Evolutionary conservation across 805 yeast genomes (phyloP).

Genomic region (Diddensiella transvaalensis): DNA sequence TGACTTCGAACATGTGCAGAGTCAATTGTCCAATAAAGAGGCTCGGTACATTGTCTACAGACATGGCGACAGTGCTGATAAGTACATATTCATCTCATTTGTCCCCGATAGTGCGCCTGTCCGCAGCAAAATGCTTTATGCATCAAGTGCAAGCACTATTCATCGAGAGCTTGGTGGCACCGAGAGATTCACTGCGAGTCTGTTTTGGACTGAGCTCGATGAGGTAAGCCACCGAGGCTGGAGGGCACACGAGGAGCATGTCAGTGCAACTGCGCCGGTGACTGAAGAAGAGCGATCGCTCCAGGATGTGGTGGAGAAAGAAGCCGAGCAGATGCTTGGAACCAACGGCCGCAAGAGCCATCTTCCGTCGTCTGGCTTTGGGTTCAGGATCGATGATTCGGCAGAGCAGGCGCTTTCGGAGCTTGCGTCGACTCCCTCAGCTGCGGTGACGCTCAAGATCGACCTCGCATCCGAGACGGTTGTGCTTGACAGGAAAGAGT

Average conservation of each 20-base stretch:
- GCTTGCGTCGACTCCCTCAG: slow-evolving; percentile 19
- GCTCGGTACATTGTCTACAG: slow-evolving; percentile 52
- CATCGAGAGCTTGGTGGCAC: slow-evolving; percentile 67
- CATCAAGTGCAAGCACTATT: slow-evolving; percentile 79
- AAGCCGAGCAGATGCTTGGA: slow-evolving; percentile 36
- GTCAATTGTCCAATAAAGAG: slow-evolving; percentile 34
- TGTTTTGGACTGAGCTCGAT: slow-evolving; percentile 53
- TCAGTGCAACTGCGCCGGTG: slow-evolving; percentile 43
- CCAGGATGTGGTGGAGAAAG: slow-evolving; percentile 40
- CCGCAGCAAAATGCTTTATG: slow-evolving; percentile 86
- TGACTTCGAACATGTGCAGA: slow-evolving; percentile 38
- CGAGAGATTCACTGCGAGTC: slow-evolving; percentile 45
- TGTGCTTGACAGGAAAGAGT: slow-evolving; percentile 33
- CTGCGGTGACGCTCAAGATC: slow-evolving; percentile 35
- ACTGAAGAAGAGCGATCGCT: slow-evolving; percentile 51
- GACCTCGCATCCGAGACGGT: slow-evolving; percentile 49
- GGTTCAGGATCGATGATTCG: slow-evolving; percentile 18
- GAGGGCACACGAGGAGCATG: slow-evolving; percentile 38
- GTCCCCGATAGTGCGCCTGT: slow-evolving; percentile 86
- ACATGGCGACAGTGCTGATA: slow-evolving; percentile 20
- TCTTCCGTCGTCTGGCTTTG: slow-evolving; percentile 16
- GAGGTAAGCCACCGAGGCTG: slow-evolving; percentile 55
- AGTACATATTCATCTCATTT: slow-evolving; percentile 66
- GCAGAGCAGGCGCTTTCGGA: slow-evolving; percentile 25
- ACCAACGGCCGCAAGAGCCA: slow-evolving; percentile 30